phyloP scores from a whole-genome alignment of 352 stramenopile species.

The Elongisporangium senticosum region DNA sequence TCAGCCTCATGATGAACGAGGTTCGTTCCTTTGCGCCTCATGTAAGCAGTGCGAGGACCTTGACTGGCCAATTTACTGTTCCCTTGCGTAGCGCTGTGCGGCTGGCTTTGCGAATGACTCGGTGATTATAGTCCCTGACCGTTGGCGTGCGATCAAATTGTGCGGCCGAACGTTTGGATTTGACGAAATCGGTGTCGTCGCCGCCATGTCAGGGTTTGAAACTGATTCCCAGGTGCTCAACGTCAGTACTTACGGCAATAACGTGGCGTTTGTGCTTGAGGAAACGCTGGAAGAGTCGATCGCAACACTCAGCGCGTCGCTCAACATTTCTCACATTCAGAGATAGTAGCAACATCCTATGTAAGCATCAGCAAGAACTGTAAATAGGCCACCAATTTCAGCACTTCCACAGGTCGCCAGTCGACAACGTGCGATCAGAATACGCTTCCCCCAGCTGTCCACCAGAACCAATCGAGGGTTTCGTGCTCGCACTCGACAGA shows the following conservation, averaged over 20 bases:
- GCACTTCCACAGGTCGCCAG: no score
- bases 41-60: background rate
- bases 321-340: conserved; percentile 66
- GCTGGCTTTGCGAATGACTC: conserved; percentile 59
- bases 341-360: conserved; percentile 19
- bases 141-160: conserved; percentile 83
- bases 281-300: conserved; percentile 69
- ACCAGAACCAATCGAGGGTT: no score
- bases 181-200: conserved; percentile 82
- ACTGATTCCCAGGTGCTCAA: conserved; percentile 83
- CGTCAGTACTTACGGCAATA: conserved; percentile 80
- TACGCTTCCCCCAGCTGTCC: no score
- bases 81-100: conserved; percentile 30
- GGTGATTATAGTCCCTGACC: conserved; percentile 80
- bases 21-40: conserved; percentile 5
- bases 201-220: conserved; percentile 77
- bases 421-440: no score
- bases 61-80: background rate
- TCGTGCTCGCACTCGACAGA: no score
- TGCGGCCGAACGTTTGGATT: conserved; percentile 77
- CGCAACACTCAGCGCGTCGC: conserved; percentile 51
- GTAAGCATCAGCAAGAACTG: background rate
- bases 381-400: background rate
- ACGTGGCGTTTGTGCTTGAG: conserved; percentile 81
- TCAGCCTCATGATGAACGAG: conserved; percentile 76